phyloP scores from a whole-genome alignment of 805 yeast species.

The Wickerhamomyces rabaulensis region DNA sequence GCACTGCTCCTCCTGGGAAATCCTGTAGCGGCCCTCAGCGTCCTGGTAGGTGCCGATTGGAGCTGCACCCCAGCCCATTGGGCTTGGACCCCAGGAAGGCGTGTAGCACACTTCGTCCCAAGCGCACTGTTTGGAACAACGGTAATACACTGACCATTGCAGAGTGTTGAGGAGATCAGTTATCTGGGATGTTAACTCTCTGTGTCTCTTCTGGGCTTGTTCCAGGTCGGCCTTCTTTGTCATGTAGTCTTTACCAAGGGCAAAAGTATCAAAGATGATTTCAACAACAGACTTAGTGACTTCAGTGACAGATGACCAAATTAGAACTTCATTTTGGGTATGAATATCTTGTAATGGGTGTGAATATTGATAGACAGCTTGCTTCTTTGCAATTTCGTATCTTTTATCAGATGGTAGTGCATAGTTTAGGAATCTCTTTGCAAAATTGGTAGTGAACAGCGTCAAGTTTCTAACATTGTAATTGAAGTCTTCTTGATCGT shows the following conservation, averaged over 20 bases:
- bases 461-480: conserved; percentile 31
- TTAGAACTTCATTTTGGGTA: conserved; percentile 2
- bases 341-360: conserved; percentile 4
- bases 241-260: background rate
- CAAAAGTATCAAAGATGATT: conserved; percentile 1
- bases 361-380: conserved; percentile 5
- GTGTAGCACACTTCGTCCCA: conserved; percentile 48
- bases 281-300: background rate
- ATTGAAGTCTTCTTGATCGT: conserved; percentile 13
- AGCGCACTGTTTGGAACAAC: conserved; percentile 27
- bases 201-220: background rate
- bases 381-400: conserved; percentile 9
- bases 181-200: background rate
- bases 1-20: conserved; percentile 16
- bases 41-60: conserved; percentile 21
- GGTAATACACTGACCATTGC: conserved; percentile 3
- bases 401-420: conserved; percentile 2
- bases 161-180: background rate
- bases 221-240: background rate
- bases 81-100: conserved; percentile 60
- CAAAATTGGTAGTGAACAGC: conserved; percentile 36
- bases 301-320: conserved; percentile 7
- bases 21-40: conserved; percentile 21
- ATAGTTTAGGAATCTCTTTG: conserved; percentile 36
- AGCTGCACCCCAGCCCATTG: conserved; percentile 37